A percentile compares a stretch with the other conserved stretches of the same genome.
Conservation (phyloP, 2,329 filamentous ascomycete genomes). For the Pyrenophora tritici-repentis region DNA sequence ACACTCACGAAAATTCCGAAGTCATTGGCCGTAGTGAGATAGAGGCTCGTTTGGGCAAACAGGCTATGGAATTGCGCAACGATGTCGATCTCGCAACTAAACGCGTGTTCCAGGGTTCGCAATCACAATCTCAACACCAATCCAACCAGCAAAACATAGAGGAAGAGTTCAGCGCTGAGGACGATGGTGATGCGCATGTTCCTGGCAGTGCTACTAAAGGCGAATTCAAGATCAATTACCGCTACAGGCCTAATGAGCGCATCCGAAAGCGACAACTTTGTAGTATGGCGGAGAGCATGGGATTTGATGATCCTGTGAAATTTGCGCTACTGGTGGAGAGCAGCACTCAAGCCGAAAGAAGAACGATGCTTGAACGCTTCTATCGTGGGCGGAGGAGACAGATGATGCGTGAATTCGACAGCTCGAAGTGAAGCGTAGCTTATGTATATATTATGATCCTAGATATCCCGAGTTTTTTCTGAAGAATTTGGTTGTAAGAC, state of each 20-base stretch:
- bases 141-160: constrained; percentile 23
- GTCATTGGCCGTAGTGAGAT: constrained; percentile 90
- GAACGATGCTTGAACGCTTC: constrained; percentile 78
- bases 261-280: constrained; percentile 85
- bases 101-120: constrained; percentile 61
- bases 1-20: constrained; percentile 95
- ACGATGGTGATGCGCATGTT: constrained; percentile 23
- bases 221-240: constrained; percentile 57
- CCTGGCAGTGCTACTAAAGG: constrained; percentile 18
- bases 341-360: constrained; percentile 83
- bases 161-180: constrained; percentile 15
- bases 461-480: not conserved
- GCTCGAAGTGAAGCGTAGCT: not conserved
- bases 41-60: constrained; percentile 81
- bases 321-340: constrained; percentile 90
- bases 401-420: constrained; percentile 11
- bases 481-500: no score
- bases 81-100: constrained; percentile 58
- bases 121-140: constrained; percentile 38
- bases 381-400: constrained; percentile 70
- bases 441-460: no score
- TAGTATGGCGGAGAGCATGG: constrained; percentile 81
- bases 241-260: constrained; percentile 73
- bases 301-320: constrained; percentile 74
- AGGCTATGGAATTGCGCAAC: constrained; percentile 67